Evolutionary conservation across 2,329 filamentous ascomycete genomes (phyloP).

Genomic region (Fusarium sp.): DNA sequence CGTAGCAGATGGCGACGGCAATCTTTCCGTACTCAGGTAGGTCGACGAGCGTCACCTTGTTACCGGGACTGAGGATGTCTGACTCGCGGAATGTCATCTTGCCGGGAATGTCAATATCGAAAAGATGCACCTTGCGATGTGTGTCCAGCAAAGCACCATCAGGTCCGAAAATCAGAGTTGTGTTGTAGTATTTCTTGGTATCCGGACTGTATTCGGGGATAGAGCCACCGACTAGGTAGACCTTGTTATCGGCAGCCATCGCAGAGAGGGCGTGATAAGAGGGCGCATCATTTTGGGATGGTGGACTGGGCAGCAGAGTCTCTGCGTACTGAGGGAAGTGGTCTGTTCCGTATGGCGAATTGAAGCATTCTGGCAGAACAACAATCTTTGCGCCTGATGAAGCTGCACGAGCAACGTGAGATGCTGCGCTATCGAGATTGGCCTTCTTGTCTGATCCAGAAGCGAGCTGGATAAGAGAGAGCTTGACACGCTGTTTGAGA

Average conservation of each 20-base stretch:
- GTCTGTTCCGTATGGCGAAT: constrained; percentile 92
- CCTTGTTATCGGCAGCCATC: constrained; percentile 80
- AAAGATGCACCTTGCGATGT: constrained; percentile 94
- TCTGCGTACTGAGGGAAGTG: constrained; percentile 95
- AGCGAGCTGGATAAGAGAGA: constrained; percentile 84
- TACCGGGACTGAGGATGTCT: constrained; percentile 86
- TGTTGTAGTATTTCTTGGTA: constrained; percentile 85
- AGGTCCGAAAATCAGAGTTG: constrained; percentile 83
- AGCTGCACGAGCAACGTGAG: constrained; percentile 85
- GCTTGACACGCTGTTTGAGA: constrained; percentile 80
- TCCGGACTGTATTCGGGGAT: constrained; percentile 81
- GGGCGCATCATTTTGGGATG: constrained; percentile 75
- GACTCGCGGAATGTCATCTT: constrained; percentile 93
- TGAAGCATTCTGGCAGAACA: constrained; percentile 98
- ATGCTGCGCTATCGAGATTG: constrained; percentile 84
- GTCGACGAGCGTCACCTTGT: constrained; percentile 86
- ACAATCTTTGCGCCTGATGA: constrained; percentile 82
- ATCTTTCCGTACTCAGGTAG: constrained; percentile 90
- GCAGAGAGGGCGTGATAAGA: constrained; percentile 85
- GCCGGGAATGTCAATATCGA: constrained; percentile 97
- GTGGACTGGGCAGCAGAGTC: constrained; percentile 80
- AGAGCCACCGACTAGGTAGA: constrained; percentile 89
- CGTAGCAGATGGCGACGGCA: constrained; percentile 94
- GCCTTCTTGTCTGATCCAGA: constrained; percentile 83
- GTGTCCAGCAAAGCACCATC: constrained; percentile 82